Base-by-base conservation (phyloP, 108 stramenopile genomes). In the Skeletonema potamos region DNA sequence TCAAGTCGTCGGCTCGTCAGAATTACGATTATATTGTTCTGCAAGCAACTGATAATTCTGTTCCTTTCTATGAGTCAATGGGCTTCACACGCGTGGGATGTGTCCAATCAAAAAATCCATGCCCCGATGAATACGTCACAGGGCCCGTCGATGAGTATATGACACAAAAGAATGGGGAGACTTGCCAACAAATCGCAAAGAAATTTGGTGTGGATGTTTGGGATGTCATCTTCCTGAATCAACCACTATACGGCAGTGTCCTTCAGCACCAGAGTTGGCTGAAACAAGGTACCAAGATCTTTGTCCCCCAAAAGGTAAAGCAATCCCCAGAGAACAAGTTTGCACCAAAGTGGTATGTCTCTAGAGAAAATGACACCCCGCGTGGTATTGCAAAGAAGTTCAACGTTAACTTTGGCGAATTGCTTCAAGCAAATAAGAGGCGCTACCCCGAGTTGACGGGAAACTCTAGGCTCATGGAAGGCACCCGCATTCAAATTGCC, bases 41-140 rank as follows among this genome's bases (percentile, higher is more conserved):
- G 62, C 94, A 95, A 71, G 93, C 96, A 17, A 97, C 96, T 8
- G 89, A 94, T 24, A 93, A 92, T 57, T 91, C 92, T 5, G 89
- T 97, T 58, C 83, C 89, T 13, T 97, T 96, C 72, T 97, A 97
- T 62, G 96, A 97, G 76, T 83, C 84, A 4, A 74, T 91, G 59
- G 96, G 94, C 0, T 97, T 97, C 74, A 72, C 83, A 13, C 88
- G 96, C 27, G 94, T 97, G 1, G 96, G 96, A 34, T 76, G 75
- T 43, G 63, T 76, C 22, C 68, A 70, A 44, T 68, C 62, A 9
- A 77, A 70, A 37, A 34, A 44, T 15, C 44, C 69, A 20, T 64
- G 68, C 24, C 64, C 68, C 4, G 33, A 70, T 15, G 59, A 58
- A 18, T 77, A 66, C 58, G 72, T 85, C 39, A 84, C 86, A 6